These are phyloP conservation scores for Ganoderma multipileum DNA, from an alignment of 1,284 basidiomycete species.

Conservation along the genomic window DNA sequence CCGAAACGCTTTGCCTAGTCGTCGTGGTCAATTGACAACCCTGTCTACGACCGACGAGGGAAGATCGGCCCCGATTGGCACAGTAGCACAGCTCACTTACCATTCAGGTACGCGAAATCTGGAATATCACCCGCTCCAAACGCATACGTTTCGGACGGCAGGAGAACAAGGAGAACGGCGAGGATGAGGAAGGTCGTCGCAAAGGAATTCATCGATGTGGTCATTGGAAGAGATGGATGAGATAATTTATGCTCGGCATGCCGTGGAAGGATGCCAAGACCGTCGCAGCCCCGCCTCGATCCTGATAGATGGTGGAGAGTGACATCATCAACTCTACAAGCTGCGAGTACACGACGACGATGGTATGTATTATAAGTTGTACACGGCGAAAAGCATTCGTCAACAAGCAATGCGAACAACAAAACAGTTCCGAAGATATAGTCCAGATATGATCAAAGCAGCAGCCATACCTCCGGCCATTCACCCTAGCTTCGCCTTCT, in stretches of 20 bases:
- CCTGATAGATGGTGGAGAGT: conserved; percentile 21
- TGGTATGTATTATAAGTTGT: conserved; percentile 28
- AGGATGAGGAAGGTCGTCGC: conserved; percentile 50
- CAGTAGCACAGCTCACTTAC: conserved; percentile 38
- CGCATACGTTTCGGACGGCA: conserved; percentile 54
- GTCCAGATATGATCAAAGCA: conserved; percentile 30
- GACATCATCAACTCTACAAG: conserved; percentile 28
- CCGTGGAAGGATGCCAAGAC: conserved; percentile 26
- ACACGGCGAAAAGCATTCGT: conserved; percentile 22
- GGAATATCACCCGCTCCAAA: conserved; percentile 71
- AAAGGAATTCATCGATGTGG: conserved; percentile 32
- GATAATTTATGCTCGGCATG: conserved; percentile 8
- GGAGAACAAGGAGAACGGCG: conserved; percentile 51
- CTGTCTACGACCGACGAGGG: conserved; percentile 14
- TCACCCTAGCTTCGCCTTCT: conserved; percentile 64
- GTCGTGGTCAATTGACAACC: conserved; percentile 3
- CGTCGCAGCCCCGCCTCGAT: conserved; percentile 10
- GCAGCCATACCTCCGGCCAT: not conserved
- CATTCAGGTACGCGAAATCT: conserved; percentile 65
- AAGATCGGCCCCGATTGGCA: conserved; percentile 15
- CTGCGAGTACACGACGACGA: conserved; percentile 6
- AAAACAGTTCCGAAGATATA: conserved; percentile 24
- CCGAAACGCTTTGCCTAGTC: conserved; percentile 71
- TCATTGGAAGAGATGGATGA: conserved; percentile 24
- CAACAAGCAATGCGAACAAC: conserved; percentile 30